Percentiles rank a stretch among this genome's conserved stretches.
Conservation (phyloP, 805 yeast genomes). For the Spathaspora passalidarum region DNA sequence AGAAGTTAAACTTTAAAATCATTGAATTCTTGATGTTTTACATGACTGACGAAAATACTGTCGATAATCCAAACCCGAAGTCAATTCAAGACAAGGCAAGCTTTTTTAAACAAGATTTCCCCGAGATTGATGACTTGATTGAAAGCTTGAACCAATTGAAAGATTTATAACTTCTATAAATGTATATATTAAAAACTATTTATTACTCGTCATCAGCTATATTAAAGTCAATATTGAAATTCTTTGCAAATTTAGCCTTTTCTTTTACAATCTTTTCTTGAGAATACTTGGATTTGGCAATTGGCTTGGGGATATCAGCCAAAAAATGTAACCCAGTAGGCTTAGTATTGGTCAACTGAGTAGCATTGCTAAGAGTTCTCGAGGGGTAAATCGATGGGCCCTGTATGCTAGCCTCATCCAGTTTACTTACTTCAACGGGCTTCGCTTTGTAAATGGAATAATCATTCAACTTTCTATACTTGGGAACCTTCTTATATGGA, state of each 20-base stretch:
- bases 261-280: slow-evolving; percentile 3
- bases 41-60: slow-evolving; percentile 52
- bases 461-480: slow-evolving; percentile 15
- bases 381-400: slow-evolving; percentile 2
- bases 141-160: slow-evolving; percentile 34
- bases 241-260: slow-evolving; percentile 8
- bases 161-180: slow-evolving; percentile 9
- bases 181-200: background rate
- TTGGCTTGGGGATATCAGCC: background rate
- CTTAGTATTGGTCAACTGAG: background rate
- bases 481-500: slow-evolving; percentile 15
- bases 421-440: background rate
- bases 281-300: background rate
- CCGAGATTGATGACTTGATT: slow-evolving; percentile 37
- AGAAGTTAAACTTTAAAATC: slow-evolving; percentile 57
- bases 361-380: background rate
- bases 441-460: slow-evolving; percentile 1
- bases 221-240: slow-evolving; percentile 11
- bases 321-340: slow-evolving; percentile 2
- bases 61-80: slow-evolving; percentile 7
- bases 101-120: slow-evolving; percentile 34
- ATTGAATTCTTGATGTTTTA: slow-evolving; percentile 71
- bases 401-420: background rate
- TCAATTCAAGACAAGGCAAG: slow-evolving; percentile 29
- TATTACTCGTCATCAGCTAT: background rate